Base-by-base conservation (phyloP, 2,329 filamentous ascomycete species). In the Stemphylium lycopersici region DNA sequence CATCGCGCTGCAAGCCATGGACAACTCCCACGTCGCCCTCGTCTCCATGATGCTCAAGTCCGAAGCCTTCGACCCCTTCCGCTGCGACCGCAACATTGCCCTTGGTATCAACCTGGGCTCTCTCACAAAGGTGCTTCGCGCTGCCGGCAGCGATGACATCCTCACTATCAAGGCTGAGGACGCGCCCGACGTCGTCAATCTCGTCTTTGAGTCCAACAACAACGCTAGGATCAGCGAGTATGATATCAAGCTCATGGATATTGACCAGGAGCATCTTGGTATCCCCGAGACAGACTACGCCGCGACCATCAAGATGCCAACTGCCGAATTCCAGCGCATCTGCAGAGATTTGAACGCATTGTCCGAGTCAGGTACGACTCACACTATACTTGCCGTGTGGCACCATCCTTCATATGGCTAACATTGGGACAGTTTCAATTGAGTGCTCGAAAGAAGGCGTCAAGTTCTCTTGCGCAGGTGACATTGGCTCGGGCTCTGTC, bases 181-280 rank as follows among this genome's bases (percentile, higher is more conserved):
- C 77, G 89, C 91, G 34, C 95, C 95, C 42, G 95, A 99, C 79
- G 91, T 93, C 43, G 87, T 99, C 69, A 98, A 96, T 83, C 83
- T 99, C 63, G 85, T 93, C 68, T 99, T 99, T 75, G 96, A 99
- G 87, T 96, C 87, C 82, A 82, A 85, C 64, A 87, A 89, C 73
- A 90, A 86, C 70, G 95, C 99, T 79, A 86, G 95, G 65, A 86
- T 99, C 74, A 96, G 91, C 85, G 96, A 99, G 83, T 99, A 99
- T 78, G 95, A 99, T 78, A 90, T 99, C 79, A 99, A 99, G 85
- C 87, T 99, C 76, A 99, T 99, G 95, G 95, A 99, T 77, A 99
- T 99, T 77, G 95, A 99, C 80, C 96, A 99, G 82, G 95, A 99
- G 84, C 95, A 99, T 78, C 82, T 99, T 79, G 95, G 95, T 60